phyloP scores from a whole-genome alignment of 2,329 filamentous ascomycete genomes.

The Sarocladium kiliense region DNA sequence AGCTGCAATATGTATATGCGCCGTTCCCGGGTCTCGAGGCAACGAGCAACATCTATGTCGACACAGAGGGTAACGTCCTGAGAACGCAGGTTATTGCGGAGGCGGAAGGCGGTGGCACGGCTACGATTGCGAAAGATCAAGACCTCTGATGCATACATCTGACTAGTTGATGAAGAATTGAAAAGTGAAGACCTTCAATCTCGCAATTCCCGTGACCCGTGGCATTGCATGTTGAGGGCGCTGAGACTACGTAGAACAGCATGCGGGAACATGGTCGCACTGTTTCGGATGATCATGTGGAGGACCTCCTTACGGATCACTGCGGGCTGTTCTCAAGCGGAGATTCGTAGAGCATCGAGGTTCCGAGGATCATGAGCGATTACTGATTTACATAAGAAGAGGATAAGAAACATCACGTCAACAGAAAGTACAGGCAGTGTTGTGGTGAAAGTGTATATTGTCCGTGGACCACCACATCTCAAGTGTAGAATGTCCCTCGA shows the following conservation, averaged over 20 bases:
- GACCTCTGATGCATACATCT: background rate
- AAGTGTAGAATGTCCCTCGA: background rate
- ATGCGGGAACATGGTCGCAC: no score
- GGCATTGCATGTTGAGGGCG: no score
- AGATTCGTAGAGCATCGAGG: no score
- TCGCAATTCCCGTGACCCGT: no score
- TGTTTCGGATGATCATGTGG: no score
- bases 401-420: no score
- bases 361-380: no score
- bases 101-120: constrained; percentile 45
- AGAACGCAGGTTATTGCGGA: constrained; percentile 48
- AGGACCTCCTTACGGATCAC: no score
- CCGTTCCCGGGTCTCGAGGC: constrained; percentile 44
- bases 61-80: constrained; percentile 39
- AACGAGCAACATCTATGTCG: constrained; percentile 43
- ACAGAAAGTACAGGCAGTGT: no score
- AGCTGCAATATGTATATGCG: constrained; percentile 48
- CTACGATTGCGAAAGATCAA: constrained; percentile 31
- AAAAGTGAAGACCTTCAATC: background rate
- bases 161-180: background rate
- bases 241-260: no score
- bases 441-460: constrained; percentile 3
- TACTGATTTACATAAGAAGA: no score
- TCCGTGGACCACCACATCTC: background rate
- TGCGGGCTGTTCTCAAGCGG: no score